Percentiles rank a stretch among this genome's conserved stretches.
Conservation (phyloP, 2,329 filamentous ascomycete species). For the Cryphonectria japonica region DNA sequence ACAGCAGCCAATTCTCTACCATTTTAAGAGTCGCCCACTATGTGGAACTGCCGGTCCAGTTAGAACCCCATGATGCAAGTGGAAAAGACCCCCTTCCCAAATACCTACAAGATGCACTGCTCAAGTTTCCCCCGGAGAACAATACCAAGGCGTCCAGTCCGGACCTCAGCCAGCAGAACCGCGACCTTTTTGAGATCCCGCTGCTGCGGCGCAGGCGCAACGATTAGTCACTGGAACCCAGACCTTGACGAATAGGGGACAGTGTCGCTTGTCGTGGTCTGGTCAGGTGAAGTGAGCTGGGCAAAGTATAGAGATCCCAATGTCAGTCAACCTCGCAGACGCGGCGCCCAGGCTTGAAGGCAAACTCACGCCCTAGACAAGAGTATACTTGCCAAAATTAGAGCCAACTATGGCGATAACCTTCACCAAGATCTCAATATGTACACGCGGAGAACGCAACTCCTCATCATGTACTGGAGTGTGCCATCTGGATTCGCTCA, state of each 20-base stretch:
- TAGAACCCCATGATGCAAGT: neutral
- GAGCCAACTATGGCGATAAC: no score
- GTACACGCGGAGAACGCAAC: neutral
- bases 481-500: neutral
- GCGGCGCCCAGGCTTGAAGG: no score
- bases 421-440: neutral
- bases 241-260: no score
- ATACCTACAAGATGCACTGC: neutral
- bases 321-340: neutral
- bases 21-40: neutral
- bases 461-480: neutral
- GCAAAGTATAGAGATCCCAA: no score
- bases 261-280: no score
- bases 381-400: neutral
- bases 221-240: no score
- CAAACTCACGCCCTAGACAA: neutral
- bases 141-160: neutral
- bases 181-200: neutral
- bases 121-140: neutral
- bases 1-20: neutral
- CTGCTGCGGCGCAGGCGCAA: neutral
- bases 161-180: neutral
- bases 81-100: neutral
- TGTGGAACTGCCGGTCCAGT: neutral
- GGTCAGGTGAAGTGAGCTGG: no score